Evolutionary conservation across 768 basidiomycete species (phyloP).

Genomic region (Tremella mesenterica): DNA sequence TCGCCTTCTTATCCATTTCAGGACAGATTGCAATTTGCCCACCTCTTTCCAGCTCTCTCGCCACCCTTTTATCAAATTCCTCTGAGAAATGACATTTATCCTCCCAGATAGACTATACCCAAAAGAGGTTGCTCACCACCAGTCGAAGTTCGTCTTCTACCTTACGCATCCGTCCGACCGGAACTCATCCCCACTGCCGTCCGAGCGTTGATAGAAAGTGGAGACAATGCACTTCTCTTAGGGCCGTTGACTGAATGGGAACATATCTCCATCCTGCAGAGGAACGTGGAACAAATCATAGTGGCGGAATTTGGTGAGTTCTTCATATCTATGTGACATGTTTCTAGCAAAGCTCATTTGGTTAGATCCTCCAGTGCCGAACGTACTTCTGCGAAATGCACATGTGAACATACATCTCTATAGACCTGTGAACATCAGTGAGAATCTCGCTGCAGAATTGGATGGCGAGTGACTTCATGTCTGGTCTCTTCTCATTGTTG

Average conservation of each 20-base stretch:
- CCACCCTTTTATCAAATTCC: too few species aligned
- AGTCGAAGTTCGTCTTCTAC: neutral
- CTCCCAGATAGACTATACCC: too few species aligned
- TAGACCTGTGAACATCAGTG: constrained; percentile 55
- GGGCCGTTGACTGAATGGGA: neutral
- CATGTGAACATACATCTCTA: constrained; percentile 67
- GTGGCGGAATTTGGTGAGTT: constrained; percentile 54
- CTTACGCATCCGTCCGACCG: neutral
- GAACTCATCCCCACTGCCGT: neutral
- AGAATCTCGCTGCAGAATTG: constrained; percentile 55
- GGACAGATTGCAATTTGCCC: too few species aligned
- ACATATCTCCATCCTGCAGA: constrained; percentile 49
- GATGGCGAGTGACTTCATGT: constrained; percentile 24
- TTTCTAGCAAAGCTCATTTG: neutral
- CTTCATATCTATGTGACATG: neutral
- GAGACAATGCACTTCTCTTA: neutral
- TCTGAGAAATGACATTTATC: too few species aligned
- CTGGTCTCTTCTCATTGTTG: constrained; percentile 1
- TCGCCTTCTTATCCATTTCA: too few species aligned
- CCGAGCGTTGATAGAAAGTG: neutral
- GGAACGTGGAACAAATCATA: constrained; percentile 66
- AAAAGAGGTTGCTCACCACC: neutral
- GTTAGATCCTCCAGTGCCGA: neutral
- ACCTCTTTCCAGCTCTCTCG: too few species aligned
- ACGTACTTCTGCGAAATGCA: neutral